These are phyloP conservation scores for Chalciporus sp. DNA, from an alignment of 1,284 basidiomycete genomes.

Conservation along the genomic window DNA sequence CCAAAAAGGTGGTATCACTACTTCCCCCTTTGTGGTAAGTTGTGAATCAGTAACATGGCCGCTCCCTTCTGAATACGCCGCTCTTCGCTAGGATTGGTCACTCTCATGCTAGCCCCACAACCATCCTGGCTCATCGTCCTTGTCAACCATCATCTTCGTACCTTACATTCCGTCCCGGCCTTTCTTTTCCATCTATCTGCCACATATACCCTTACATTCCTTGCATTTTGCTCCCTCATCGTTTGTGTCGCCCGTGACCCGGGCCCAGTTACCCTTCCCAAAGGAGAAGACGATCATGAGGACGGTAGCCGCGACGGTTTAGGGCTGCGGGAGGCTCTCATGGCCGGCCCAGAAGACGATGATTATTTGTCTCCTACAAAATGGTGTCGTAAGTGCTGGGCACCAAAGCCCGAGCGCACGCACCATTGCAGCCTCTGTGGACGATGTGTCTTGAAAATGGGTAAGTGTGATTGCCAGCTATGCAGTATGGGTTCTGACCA, in stretches of 20 bases:
- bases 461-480: slow-evolving; percentile 42
- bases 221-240: slow-evolving; percentile 70
- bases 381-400: slow-evolving; percentile 80
- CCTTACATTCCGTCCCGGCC: slow-evolving; percentile 46
- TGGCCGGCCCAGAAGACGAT: slow-evolving; percentile 46
- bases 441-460: slow-evolving; percentile 85
- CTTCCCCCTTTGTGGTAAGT: slow-evolving; percentile 56
- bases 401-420: slow-evolving; percentile 79
- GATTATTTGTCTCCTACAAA: slow-evolving; percentile 55
- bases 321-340: slow-evolving; percentile 61
- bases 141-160: slow-evolving; percentile 63
- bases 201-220: slow-evolving; percentile 65
- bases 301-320: slow-evolving; percentile 47
- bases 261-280: slow-evolving; percentile 53
- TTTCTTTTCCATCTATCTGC: slow-evolving; percentile 56
- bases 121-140: slow-evolving; percentile 71
- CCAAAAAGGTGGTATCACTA: slow-evolving; percentile 59
- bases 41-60: not conserved
- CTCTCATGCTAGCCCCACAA: slow-evolving; percentile 68
- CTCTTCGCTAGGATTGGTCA: slow-evolving; percentile 49
- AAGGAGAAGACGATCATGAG: slow-evolving; percentile 33
- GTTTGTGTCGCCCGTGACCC: slow-evolving; percentile 73
- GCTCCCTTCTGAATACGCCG: slow-evolving; percentile 7
- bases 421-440: slow-evolving; percentile 83
- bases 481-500: slow-evolving; percentile 14